Evolutionary conservation across 257 asterid genomes (phyloP).

Genomic region (Striga asiatica): DNA sequence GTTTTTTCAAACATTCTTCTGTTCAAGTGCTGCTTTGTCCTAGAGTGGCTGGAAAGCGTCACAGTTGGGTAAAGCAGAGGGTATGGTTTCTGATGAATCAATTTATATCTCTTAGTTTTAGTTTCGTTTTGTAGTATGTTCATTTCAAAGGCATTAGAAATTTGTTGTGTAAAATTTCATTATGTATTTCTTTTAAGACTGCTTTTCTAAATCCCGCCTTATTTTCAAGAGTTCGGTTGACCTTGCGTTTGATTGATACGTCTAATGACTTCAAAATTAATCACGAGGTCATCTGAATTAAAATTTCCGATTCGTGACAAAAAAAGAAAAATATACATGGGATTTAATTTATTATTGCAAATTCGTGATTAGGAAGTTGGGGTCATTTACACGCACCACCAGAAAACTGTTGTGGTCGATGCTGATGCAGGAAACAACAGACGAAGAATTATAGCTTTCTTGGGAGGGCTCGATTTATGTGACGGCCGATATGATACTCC

Average conservation of each 20-base stretch:
- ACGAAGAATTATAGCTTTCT: constrained; percentile 72
- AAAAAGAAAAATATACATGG: not conserved
- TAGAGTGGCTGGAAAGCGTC: constrained; percentile 94
- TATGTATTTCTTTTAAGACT: not conserved
- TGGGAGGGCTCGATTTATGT: constrained; percentile 94
- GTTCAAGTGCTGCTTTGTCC: constrained; percentile 95
- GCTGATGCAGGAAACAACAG: constrained; percentile 83
- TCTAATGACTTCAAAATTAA: too few species aligned
- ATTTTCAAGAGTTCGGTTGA: not conserved
- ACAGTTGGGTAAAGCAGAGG: constrained; percentile 90
- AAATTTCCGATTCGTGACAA: too few species aligned
- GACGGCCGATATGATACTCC: constrained; percentile 95
- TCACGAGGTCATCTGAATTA: too few species aligned
- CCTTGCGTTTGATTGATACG: too few species aligned
- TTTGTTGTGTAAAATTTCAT: not conserved
- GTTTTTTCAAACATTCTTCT: constrained; percentile 81
- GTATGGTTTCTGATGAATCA: constrained; percentile 31
- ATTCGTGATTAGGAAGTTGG: constrained; percentile 76
- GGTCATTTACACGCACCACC: constrained; percentile 92
- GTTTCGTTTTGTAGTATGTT: not conserved
- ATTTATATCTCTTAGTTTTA: not conserved
- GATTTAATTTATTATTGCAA: constrained; percentile 4
- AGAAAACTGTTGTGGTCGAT: constrained; percentile 87
- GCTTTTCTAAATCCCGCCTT: not conserved
- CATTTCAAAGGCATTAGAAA: not conserved